Base-by-base conservation (phyloP, 371 early-diverging fungal genomes). In the Rhizopus delemar region DNA sequence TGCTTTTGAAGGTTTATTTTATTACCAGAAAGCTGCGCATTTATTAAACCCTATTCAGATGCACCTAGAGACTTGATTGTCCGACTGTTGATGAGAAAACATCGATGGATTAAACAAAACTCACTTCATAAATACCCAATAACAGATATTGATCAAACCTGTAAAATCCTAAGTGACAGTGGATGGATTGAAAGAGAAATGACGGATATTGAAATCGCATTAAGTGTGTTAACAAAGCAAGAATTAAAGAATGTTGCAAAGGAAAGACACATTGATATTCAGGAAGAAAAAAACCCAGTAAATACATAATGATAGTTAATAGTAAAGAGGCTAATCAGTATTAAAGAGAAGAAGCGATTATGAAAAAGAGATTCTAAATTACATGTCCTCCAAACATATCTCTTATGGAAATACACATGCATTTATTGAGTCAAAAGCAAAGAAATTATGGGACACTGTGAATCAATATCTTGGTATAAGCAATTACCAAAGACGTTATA, bases 61-160 rank as follows among this genome's bases (percentile, higher is more conserved):
- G 80, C 81, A 32, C 60, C 85, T 28, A 75, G 76, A 51, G 79
- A 87, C 62, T 57, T 90, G 7, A 81, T 84, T 64, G 86, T 87
- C 12, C 80, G 89, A 9, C 69, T 90, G 4, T 82, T 83, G 53
- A 74, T 88, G 70, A 78, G 90, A 43, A 89, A 85, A 31, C 81
- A 74, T 31, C 69, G 71, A 49, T 85, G 73, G 80, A 58, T 81
- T 6, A 77, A 77, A 38, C 62, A 69, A 5, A 66, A 59, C 31
- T 79, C 73, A 31, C 59, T 83, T 0, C 69, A 77, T 22, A 22
- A 22, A 22, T 76, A 76, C 55, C 15, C 60, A 11, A 56, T 41
- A 2, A 45, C 74, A 4, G 70, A 76, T 64, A 29, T 74, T 5
- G 38, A 71, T 31, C 15, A 15, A 15, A 60, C 79, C 2, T 54